phyloP scores from a whole-genome alignment of 1,284 basidiomycete species.

The Puccinia polysora region DNA sequence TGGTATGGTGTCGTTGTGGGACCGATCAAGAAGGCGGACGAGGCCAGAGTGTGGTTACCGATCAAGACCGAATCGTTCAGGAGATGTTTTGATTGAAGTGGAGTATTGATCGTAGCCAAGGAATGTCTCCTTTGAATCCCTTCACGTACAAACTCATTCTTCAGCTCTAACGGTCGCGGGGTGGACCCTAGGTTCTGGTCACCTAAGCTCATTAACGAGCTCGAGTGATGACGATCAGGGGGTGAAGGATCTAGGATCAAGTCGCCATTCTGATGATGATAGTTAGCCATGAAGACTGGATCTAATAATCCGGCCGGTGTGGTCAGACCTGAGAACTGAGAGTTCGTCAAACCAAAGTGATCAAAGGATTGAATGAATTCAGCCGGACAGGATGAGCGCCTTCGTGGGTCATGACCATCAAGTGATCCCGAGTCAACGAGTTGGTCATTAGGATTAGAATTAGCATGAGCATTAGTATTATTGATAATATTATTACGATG shows the following conservation, averaged over 20 bases:
- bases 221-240: not conserved
- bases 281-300: not conserved
- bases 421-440: slow-evolving; percentile 8
- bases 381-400: slow-evolving; percentile 45
- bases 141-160: not conserved
- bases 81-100: slow-evolving; percentile 12
- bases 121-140: slow-evolving; percentile 36
- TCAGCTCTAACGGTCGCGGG: not conserved
- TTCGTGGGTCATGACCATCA: slow-evolving; percentile 26
- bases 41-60: not conserved
- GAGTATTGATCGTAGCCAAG: slow-evolving; percentile 8
- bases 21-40: slow-evolving; percentile 1
- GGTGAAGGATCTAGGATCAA: not conserved
- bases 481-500: too few species aligned
- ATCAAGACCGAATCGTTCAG: not conserved
- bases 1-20: not conserved
- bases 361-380: slow-evolving; percentile 44
- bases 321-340: slow-evolving; percentile 6
- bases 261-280: not conserved
- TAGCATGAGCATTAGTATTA: too few species aligned
- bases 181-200: slow-evolving; percentile 7
- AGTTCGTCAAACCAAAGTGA: slow-evolving; percentile 39
- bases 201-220: slow-evolving; percentile 2
- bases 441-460: too few species aligned
- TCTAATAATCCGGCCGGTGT: not conserved